Base-by-base conservation (phyloP, 805 yeast species). In the Kuraishia borneana region DNA sequence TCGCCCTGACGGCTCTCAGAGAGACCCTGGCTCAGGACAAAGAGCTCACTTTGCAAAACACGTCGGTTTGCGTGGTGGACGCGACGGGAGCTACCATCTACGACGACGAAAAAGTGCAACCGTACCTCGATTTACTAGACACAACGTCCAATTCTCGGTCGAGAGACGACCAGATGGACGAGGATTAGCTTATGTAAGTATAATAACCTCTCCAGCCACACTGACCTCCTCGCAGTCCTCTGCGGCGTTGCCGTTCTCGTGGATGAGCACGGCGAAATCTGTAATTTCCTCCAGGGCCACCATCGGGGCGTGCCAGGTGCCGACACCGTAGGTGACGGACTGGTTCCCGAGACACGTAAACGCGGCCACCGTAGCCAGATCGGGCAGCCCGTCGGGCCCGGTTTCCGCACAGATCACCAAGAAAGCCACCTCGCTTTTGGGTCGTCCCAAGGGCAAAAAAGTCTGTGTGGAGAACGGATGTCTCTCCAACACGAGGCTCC, bases 291-390 rank as follows among this genome's bases (percentile, higher is more conserved):
- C 59, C 7, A 85, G 53, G 2, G 84, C 89, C 17, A 89, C 79
- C 97, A 88, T 88, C 3, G 97, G 96, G 0, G 96, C 95, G 52
- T 88, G 97, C 97, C 97, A 88, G 4, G 79, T 72, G 1, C 81
- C 84, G 9, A 69, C 72, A 0, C 87, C 94, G 52, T 87, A 87
- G 0, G 96, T 88, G 3, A 88, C 85, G 0, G 95, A 83, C 49
- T 87, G 95, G 51, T 83, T 78, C 0, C 95, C 95, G 36, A 59
- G 67, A 42, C 88, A 83, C 5, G 73, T 43, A 46, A 87, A 88
- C 0, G 94, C 95, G 42, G 61, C 66, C 8, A 78, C 46, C 0
- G 70, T 56, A 2, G 57, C 43, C n/a, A 71, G 67, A 44, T 81
- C 83, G 0, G 96, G 95, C 29, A 76, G 45, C 6, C 28, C 28